Base-by-base conservation (phyloP, 441 rosid species). In the Omphalea diandra region DNA sequence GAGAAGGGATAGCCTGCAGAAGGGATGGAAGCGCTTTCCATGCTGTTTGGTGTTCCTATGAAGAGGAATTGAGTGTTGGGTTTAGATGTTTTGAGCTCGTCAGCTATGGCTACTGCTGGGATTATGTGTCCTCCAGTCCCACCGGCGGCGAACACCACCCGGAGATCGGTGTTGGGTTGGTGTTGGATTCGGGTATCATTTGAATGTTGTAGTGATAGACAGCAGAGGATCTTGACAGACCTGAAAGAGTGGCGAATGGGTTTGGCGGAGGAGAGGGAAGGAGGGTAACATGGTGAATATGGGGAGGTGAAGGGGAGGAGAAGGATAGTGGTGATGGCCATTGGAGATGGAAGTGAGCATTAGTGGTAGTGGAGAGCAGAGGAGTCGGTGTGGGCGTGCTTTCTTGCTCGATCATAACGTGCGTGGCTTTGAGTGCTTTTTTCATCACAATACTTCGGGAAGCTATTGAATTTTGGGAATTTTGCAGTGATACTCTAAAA, bases 51-150 rank as follows among this genome's bases (percentile, higher is more conserved):
- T 46, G 82, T 47, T 12, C 96, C 96, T 18, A 92, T 46, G 78
- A 92, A 91, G 81, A 91, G 91, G 72, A 87, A 50, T 40, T 75
- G 73, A 12, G 82, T 12, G 20, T 59, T 68, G 35, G 91, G 86
- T 62, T 81, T 73, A 27, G 76, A 59, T 31, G 74, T 63, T 77
- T 79, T 89, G 60, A 91, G 90, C 80, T 92, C 96, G 40, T 90
- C 97, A 0, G 96, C 94, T 47, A 90, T 87, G 2, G 97, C 97
- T 8, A 92, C 68, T 3, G 94, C 97, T 4, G 97, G 86, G 54
- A 76, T 81, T 62, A 92, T 85, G 82, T 85, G 97, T 55, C 97
- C 91, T 5, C 90, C 97, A 3, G 96, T 92, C 54, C 94, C 94
- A 36, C 96, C 97, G 0, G 90, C 94, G 5, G 91, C 86, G 44